These are phyloP conservation scores for Ordospora pajunii DNA, from an alignment of 371 early-diverging fungal genomes.

Conservation along the genomic window DNA sequence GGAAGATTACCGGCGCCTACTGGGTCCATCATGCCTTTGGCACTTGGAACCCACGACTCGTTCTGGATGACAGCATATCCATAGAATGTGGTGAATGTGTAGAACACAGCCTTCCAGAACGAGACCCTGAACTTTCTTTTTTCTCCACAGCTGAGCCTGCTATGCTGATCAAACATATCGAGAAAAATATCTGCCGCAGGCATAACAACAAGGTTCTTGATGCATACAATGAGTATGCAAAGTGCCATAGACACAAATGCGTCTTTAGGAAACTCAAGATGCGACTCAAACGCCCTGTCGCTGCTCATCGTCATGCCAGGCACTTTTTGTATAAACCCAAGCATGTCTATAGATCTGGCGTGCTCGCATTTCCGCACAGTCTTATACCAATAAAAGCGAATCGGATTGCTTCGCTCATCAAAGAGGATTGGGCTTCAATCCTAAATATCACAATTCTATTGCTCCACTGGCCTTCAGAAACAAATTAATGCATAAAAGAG, in stretches of 20 bases:
- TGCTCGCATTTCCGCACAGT: no score
- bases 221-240: background rate
- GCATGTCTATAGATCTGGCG: no score
- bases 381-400: no score
- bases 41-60: slow-evolving; percentile 40
- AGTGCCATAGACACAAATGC: background rate
- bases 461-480: no score
- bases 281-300: background rate
- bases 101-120: slow-evolving; percentile 48
- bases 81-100: slow-evolving; percentile 15
- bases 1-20: slow-evolving; percentile 38
- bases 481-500: no score
- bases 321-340: background rate
- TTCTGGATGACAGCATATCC: slow-evolving; percentile 24
- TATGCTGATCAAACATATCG: background rate
- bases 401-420: no score
- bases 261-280: background rate
- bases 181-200: background rate
- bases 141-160: background rate
- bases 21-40: slow-evolving; percentile 23
- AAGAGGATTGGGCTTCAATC: no score
- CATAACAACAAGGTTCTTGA: background rate
- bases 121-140: slow-evolving; percentile 39
- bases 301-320: background rate
- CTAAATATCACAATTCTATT: no score